These are phyloP conservation scores for Sphaerostilbella broomeana DNA, from an alignment of 2,329 filamentous ascomycete genomes.

Conservation along the genomic window DNA sequence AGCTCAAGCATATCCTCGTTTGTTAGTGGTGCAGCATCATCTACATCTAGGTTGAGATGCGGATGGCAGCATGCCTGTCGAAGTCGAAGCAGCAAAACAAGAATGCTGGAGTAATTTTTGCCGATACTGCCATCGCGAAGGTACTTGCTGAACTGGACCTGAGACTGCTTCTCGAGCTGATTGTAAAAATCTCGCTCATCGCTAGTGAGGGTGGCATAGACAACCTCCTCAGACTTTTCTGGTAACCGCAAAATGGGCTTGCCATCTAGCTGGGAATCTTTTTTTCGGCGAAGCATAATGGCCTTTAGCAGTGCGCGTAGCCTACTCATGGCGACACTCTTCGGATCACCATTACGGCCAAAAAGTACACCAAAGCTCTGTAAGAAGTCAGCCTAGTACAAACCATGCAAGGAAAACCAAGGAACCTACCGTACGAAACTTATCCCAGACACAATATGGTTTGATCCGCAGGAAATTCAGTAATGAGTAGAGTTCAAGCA, in stretches of 20 bases:
- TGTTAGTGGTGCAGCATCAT: constrained; percentile 33
- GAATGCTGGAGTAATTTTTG: constrained; percentile 66
- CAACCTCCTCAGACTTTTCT: constrained; percentile 66
- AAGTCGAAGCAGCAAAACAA: constrained; percentile 75
- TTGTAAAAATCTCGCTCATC: constrained; percentile 76
- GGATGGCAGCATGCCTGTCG: constrained; percentile 58
- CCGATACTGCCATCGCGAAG: constrained; percentile 61
- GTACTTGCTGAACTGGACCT: constrained; percentile 70
- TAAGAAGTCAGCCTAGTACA: constrained; percentile 9
- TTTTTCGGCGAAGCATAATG: constrained; percentile 75
- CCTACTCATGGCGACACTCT: constrained; percentile 58
- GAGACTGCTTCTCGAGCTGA: constrained; percentile 61
- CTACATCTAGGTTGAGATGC: constrained; percentile 27
- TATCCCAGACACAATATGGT: constrained; percentile 61
- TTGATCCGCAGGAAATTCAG: constrained; percentile 70
- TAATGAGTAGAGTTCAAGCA: constrained; percentile 70
- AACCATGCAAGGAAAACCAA: background rate
- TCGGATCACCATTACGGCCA: constrained; percentile 40
- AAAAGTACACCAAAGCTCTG: constrained; percentile 38
- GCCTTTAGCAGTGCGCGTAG: constrained; percentile 72
- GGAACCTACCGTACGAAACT: constrained; percentile 51
- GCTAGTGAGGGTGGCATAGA: constrained; percentile 63
- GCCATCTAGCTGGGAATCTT: constrained; percentile 71
- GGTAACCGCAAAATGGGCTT: constrained; percentile 74
- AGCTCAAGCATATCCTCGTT: constrained; percentile 50